A percentile compares a stretch with the other conserved stretches of the same genome.
Evolutionary conservation across 78 protist species (phyloP).

Genomic region (Dictyostelium brefeldianum): DNA sequence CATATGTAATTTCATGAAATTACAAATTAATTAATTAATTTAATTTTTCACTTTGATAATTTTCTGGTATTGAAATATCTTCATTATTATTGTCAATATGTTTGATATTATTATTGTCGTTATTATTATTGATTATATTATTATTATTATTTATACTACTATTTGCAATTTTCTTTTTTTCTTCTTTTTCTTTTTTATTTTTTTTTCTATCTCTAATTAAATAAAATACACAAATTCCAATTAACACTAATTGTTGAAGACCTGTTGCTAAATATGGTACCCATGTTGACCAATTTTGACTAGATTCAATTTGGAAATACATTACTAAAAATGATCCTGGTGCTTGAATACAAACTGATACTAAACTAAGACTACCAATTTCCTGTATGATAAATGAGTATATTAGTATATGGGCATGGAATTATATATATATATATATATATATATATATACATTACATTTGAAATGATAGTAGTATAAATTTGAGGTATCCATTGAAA

Average conservation of each 20-base stretch:
- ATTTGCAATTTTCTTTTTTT: not conserved
- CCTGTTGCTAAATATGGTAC: slow-evolving; percentile 74
- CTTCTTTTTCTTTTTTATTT: slow-evolving; percentile 1
- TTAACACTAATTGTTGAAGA: slow-evolving; percentile 23
- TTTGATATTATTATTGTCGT: not conserved
- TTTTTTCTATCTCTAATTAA: slow-evolving; percentile 49
- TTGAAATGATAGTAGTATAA: slow-evolving; percentile 54
- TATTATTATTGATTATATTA: slow-evolving; percentile 22
- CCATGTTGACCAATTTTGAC: slow-evolving; percentile 71
- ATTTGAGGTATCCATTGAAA: slow-evolving; percentile 78
- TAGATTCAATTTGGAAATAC: slow-evolving; percentile 23
- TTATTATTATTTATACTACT: not conserved
- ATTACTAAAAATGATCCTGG: slow-evolving; percentile 67
- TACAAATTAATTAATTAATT: no score
- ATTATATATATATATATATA: no score
- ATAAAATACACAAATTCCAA: slow-evolving; percentile 43
- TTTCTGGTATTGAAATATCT: not conserved
- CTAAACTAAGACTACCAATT: slow-evolving; percentile 57
- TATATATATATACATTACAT: no score
- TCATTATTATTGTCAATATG: not conserved
- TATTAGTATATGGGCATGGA: no score
- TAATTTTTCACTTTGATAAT: not conserved
- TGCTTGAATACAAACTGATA: slow-evolving; percentile 69
- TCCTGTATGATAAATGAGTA: not conserved
- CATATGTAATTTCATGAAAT: no score